Evolutionary conservation across 2,329 filamentous ascomycete genomes (phyloP), one percentile per base, ranked within the genome.

Genomic region (Penicillium sp.): DNA sequence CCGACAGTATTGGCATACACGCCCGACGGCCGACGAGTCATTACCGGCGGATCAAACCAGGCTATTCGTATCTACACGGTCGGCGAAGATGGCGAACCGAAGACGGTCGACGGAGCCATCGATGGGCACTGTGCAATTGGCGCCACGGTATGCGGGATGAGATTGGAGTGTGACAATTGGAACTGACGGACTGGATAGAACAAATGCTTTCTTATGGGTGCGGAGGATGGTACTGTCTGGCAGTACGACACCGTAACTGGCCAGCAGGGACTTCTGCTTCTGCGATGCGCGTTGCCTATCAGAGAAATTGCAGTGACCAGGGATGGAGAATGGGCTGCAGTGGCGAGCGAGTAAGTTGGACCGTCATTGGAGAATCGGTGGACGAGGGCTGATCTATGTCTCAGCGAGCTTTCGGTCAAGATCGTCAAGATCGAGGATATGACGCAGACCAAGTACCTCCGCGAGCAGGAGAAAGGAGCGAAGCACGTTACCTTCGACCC

Each of bases 191-290:
- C 9, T 28, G 27, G 27, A 28, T 28, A 28, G 27, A 82, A 92
- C 65, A 82, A 87, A 52, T 90, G 88, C 69, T 95, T 96, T 66
- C 82, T 97, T 39, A 84, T 89, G 54, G 93, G 90, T 25, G 88
- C 89, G 18, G 92, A 98, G 70, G 91, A 97, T 72, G 93, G 95
- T 64, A 93, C 87, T n/a, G 89, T 98, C 63, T 95, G 87, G 75
- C 83, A 90, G 61, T 98, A 95, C 75, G 88, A 87, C n/a, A 79
- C 96, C 43, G 78, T 81, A 49, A 82, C 81, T 2, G 73, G 72
- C 12, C 64, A 68, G 50, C 89, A 95, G 72, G 88, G 95, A 54
- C 84, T 86, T 52, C 87, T 95, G 57, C 80, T 98, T 44, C 80
- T 90, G 24, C 84, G 93, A 56, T 88, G 86, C 50, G 85, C 89